Evolutionary conservation across 768 basidiomycete genomes (phyloP), one percentile per base, ranked within the genome.

Genomic region (Lyophyllum shimeji): DNA sequence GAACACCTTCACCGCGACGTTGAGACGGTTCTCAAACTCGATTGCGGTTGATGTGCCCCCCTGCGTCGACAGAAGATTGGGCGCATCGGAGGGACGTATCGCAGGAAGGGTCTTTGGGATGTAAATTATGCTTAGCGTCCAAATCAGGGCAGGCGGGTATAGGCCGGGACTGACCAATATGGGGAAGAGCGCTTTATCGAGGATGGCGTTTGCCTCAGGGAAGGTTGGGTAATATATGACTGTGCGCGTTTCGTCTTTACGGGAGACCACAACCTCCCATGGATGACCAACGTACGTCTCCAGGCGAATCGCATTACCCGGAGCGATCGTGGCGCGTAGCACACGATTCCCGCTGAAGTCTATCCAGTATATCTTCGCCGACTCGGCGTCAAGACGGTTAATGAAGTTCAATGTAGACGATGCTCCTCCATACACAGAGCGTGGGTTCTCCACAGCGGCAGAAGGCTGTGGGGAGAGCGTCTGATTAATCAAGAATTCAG

Each of bases 1-100:
- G 23, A 42, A 57, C 13, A 59, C 48, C 18, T 52, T 46, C 1
- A 61, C 49, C 7, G 29, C 40, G 49, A 46, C 33, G 34, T 44
- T n/a, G 13, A 61, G 57, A 21, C 8, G n/a, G 23, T 61, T 61
- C 8, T 52, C 50, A 18, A 61, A 61, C n/a, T 50, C 46, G 21
- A 61, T 56, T 18, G 21, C 25, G n/a, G 60, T 61, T 5, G 50
- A 31, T 23, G 9, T 18, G 7, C 46, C 51, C 5, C 46, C 55
- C 1, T 40, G 9, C 7, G 13, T 25, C 7, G 60, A 61, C 9
- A 6, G 2, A 6, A 47, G 17, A 21, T 47, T 48, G n/a, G 8
- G 7, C 11, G 31, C 3, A 2, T 2, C 17, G 25, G 33, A 18
- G 13, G 49, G 31, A 18, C 2, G 0, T 9, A 39, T 1, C 12